Evolutionary conservation across 306 rosid genomes (phyloP).

Genomic region (Cercis canadensis): DNA sequence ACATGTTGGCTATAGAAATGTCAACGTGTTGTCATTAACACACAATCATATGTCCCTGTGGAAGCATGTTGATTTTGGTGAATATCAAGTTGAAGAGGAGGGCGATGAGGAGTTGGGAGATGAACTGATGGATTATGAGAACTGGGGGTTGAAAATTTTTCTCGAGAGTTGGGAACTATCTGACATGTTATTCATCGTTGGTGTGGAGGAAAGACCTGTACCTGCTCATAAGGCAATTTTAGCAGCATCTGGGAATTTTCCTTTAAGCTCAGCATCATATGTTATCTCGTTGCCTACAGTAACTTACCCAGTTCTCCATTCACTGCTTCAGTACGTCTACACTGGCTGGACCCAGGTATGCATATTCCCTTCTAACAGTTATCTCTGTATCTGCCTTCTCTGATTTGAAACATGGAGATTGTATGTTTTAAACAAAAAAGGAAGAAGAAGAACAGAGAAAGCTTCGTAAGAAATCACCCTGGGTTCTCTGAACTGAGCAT

Average conservation of each 20-base stretch:
- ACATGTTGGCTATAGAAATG: conserved; percentile 89
- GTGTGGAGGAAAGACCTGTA: conserved; percentile 67
- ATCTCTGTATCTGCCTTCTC: not conserved
- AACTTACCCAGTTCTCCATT: conserved; percentile 65
- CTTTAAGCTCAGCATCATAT: conserved; percentile 55
- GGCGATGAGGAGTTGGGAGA: conserved; percentile 48
- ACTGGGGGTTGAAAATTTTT: conserved; percentile 81
- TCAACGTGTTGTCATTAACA: conserved; percentile 69
- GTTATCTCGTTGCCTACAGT: conserved; percentile 57
- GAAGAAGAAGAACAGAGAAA: not conserved
- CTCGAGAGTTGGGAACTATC: conserved; percentile 86
- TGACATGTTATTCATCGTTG: conserved; percentile 68
- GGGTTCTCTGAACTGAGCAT: not conserved
- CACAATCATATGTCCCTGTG: conserved; percentile 63
- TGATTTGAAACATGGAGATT: conserved; percentile 1
- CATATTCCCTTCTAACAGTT: conserved; percentile 4
- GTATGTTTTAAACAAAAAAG: not conserved
- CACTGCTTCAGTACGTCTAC: conserved; percentile 85
- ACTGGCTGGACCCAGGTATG: conserved; percentile 80
- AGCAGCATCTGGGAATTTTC: conserved; percentile 73
- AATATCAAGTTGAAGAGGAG: conserved; percentile 53
- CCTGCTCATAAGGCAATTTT: conserved; percentile 92
- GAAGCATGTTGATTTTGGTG: conserved; percentile 65
- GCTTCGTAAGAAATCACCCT: too few species aligned
- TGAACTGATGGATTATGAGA: conserved; percentile 56